Evolutionary conservation across 495 filamentous ascomycete species (phyloP).

Genomic region (Daldinia vernicosa): DNA sequence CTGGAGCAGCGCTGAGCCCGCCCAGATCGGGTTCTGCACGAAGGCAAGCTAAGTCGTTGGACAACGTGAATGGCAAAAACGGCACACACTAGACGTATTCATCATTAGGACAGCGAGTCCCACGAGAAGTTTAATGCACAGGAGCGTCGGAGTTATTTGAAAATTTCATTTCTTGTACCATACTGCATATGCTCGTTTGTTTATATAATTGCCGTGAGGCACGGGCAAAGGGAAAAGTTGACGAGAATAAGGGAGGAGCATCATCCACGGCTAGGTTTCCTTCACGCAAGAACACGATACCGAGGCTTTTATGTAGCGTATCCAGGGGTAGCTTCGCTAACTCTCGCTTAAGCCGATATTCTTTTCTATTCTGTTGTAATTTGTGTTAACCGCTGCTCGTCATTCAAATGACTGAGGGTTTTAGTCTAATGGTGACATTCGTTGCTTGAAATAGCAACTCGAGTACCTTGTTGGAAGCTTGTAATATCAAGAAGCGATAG

Average conservation of each 20-base stretch:
- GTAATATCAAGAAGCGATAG: background rate
- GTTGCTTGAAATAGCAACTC: background rate
- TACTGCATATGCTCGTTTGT: constrained; percentile 35
- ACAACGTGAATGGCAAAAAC: constrained; percentile 42
- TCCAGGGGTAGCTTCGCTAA: constrained; percentile 16
- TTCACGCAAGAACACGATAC: constrained; percentile 20
- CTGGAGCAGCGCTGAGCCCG: constrained; percentile 30
- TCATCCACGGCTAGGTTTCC: background rate
- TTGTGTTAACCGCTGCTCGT: background rate
- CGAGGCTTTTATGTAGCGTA: constrained; percentile 10
- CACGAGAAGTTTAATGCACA: constrained; percentile 28
- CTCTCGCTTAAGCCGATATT: constrained; percentile 10
- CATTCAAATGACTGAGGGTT: background rate
- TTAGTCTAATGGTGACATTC: background rate
- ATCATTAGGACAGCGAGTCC: constrained; percentile 13
- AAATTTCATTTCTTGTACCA: constrained; percentile 41
- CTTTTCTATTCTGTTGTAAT: background rate
- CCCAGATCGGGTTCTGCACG: constrained; percentile 23
- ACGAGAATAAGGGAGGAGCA: constrained; percentile 17
- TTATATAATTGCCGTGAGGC: constrained; percentile 46
- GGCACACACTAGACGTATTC: constrained; percentile 37
- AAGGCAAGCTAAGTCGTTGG: constrained; percentile 33
- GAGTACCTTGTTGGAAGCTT: background rate
- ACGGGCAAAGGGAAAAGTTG: constrained; percentile 31
- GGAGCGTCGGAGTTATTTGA: constrained; percentile 33